Percentiles rank a stretch among this genome's conserved stretches.
phyloP scores from a whole-genome alignment of 2,329 filamentous ascomycete species.

The Sclerotinia borealis region DNA sequence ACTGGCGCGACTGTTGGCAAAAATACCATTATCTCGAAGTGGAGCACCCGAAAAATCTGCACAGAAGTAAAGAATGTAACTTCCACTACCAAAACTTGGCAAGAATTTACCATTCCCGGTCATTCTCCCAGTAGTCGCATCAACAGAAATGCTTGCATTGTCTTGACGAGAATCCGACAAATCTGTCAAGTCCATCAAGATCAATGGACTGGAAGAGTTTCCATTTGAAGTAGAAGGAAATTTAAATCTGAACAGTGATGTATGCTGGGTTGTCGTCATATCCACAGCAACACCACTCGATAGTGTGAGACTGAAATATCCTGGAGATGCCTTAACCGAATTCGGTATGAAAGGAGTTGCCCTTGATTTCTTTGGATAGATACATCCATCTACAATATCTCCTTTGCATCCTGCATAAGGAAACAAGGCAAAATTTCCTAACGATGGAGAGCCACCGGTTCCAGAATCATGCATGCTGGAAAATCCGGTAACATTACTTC shows the following conservation, averaged over 20 bases:
- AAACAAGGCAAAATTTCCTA: conserved; percentile 71
- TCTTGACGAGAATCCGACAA: conserved; percentile 52
- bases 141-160: conserved; percentile 51
- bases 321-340: conserved; percentile 52
- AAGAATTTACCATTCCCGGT: conserved; percentile 55
- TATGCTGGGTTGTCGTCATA: conserved; percentile 60
- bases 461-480: conserved; percentile 39
- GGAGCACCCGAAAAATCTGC: conserved; percentile 57
- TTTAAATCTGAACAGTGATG: conserved; percentile 59
- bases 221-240: conserved; percentile 43
- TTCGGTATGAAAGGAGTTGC: conserved; percentile 36
- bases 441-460: conserved; percentile 47
- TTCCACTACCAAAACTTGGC: conserved; percentile 59
- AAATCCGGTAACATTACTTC: conserved; percentile 33
- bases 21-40: conserved; percentile 57
- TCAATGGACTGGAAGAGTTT: conserved; percentile 43
- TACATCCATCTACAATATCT: conserved; percentile 56
- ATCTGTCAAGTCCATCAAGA: conserved; percentile 61
- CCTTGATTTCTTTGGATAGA: conserved; percentile 47
- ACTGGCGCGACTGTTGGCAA: conserved; percentile 50
- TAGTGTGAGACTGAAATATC: conserved; percentile 58
- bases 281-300: conserved; percentile 53
- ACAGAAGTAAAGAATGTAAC: conserved; percentile 57
- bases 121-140: conserved; percentile 51
- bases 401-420: conserved; percentile 55